These are phyloP conservation scores for Solanum pinnatisectum DNA, from an alignment of 257 asterid species.

Conservation along the genomic window DNA sequence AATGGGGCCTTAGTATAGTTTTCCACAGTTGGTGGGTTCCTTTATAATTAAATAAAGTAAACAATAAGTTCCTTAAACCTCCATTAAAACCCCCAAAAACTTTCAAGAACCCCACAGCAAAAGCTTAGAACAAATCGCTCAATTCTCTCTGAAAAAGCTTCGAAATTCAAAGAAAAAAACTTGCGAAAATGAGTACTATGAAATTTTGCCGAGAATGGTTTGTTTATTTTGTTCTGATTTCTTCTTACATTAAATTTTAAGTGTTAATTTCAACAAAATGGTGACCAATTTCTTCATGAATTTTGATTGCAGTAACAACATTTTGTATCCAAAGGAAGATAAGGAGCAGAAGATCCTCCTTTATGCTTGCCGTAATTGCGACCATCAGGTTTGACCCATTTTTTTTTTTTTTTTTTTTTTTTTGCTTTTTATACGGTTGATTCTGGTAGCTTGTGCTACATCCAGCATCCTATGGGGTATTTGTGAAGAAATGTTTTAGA, in stretches of 20 bases:
- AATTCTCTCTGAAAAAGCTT: background rate
- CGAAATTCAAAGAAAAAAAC: background rate
- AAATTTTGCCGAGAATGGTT: constrained; percentile 98
- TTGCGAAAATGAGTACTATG: constrained; percentile 87
- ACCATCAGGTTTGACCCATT: constrained; percentile 55
- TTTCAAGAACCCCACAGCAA: background rate
- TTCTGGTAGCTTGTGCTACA: background rate
- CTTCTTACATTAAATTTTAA: background rate
- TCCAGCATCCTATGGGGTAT: background rate
- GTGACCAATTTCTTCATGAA: background rate
- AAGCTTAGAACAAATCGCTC: background rate
- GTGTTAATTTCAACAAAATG: background rate
- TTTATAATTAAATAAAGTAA: background rate
- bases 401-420: background rate
- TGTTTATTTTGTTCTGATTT: background rate
- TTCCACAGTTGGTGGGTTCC: background rate
- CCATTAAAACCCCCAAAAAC: background rate
- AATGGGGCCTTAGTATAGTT: background rate
- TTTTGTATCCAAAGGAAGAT: constrained; percentile 80
- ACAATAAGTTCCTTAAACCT: background rate
- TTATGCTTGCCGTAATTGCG: constrained; percentile 86
- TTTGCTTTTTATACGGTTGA: background rate
- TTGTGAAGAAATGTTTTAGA: background rate
- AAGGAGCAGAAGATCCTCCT: constrained; percentile 72
- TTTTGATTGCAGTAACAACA: constrained; percentile 47